Percentiles rank a stretch among this genome's conserved stretches.
Conservation (phyloP, 768 basidiomycete species). For the Chiua virens region DNA sequence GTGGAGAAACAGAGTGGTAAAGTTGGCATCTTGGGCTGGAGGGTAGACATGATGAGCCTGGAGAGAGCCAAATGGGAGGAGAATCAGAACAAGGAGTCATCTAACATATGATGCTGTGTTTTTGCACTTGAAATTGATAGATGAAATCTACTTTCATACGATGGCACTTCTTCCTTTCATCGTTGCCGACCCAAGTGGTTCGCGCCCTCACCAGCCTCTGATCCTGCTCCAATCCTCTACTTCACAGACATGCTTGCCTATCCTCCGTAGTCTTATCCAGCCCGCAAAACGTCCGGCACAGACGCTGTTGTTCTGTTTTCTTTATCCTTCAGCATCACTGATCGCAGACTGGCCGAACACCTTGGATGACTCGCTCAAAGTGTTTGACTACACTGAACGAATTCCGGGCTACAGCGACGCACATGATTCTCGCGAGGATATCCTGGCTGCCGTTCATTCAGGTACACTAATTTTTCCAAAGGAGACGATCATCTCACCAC, state of each 20-base stretch:
- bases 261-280: slow-evolving; percentile 49
- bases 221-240: slow-evolving; percentile 60
- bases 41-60: slow-evolving; percentile 43
- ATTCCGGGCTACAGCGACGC: slow-evolving; percentile 54
- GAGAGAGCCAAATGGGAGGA: slow-evolving; percentile 48
- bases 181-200: slow-evolving; percentile 22
- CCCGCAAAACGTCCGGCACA: slow-evolving; percentile 17
- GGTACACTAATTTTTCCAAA: slow-evolving; percentile 18
- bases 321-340: slow-evolving; percentile 52
- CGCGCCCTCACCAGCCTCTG: slow-evolving; percentile 40
- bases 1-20: slow-evolving; percentile 42
- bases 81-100: slow-evolving; percentile 13
- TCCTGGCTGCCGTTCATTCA: slow-evolving; percentile 44
- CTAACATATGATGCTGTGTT: slow-evolving; percentile 8
- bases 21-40: slow-evolving; percentile 62
- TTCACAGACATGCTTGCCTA: slow-evolving; percentile 55
- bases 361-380: slow-evolving; percentile 25
- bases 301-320: slow-evolving; percentile 55
- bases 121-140: neutral
- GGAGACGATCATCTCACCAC: slow-evolving; percentile 4
- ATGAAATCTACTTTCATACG: too few species aligned
- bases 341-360: slow-evolving; percentile 31
- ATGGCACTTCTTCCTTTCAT: slow-evolving; percentile 32
- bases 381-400: slow-evolving; percentile 49
- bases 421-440: slow-evolving; percentile 35